Conservation (phyloP, 2,329 filamentous ascomycete species). For the Penicillium sclerotigenum region DNA sequence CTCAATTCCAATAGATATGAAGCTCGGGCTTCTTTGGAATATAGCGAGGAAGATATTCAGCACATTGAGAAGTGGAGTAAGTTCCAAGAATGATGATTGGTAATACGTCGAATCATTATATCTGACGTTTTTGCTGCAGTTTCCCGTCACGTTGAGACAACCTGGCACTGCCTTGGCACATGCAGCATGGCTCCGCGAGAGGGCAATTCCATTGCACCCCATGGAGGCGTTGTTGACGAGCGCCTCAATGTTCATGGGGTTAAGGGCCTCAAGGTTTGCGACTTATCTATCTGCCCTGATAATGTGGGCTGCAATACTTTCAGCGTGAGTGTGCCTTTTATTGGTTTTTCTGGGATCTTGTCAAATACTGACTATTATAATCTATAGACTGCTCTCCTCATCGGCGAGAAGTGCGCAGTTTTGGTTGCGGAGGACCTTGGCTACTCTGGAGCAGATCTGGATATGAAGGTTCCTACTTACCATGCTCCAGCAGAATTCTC, state of each 20-base stretch:
- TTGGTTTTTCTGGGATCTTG: background rate
- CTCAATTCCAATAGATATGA: slow-evolving; percentile 65
- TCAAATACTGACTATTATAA: background rate
- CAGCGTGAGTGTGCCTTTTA: slow-evolving; percentile 33
- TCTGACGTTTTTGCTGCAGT: slow-evolving; percentile 35
- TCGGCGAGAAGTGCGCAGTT: slow-evolving; percentile 71
- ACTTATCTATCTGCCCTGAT: slow-evolving; percentile 72
- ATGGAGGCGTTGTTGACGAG: slow-evolving; percentile 69
- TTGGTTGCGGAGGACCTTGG: slow-evolving; percentile 70
- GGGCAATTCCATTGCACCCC: slow-evolving; percentile 76
- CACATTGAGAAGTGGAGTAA: slow-evolving; percentile 62
- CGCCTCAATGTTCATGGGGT: slow-evolving; percentile 75
- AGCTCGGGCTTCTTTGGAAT: slow-evolving; percentile 62
- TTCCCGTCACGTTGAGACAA: slow-evolving; percentile 71
- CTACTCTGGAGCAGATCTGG: slow-evolving; percentile 67
- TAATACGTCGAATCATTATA: background rate
- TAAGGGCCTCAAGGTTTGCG: slow-evolving; percentile 72
- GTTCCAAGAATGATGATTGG: slow-evolving; percentile 3
- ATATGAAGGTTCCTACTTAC: slow-evolving; percentile 71
- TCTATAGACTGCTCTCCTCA: slow-evolving; percentile 64
- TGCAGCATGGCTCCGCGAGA: slow-evolving; percentile 74
- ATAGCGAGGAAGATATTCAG: slow-evolving; percentile 53
- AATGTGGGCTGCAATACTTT: slow-evolving; percentile 70
- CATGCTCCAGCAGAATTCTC: slow-evolving; percentile 48
- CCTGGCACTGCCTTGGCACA: slow-evolving; percentile 66